Conservation (phyloP, 2,329 filamentous ascomycete genomes). For the Phialophora macrospora region DNA sequence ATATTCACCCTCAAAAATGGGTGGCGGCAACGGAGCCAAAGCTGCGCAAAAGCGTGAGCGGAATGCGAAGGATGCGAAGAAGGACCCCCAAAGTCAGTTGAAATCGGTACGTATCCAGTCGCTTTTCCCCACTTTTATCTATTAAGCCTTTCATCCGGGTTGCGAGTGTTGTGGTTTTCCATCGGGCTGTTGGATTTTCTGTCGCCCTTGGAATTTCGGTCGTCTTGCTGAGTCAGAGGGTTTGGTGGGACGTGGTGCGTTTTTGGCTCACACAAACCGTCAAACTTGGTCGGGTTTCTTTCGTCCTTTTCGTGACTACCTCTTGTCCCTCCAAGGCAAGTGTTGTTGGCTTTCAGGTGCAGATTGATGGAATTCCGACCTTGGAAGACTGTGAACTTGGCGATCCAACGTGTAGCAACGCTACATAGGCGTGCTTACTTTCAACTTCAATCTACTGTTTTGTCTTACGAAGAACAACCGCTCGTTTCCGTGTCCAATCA, state of each 20-base stretch:
- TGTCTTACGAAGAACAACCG: background rate
- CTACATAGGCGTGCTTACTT: background rate
- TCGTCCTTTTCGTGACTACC: background rate
- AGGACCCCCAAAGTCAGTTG: conserved; percentile 66
- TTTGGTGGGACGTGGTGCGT: background rate
- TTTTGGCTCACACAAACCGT: background rate
- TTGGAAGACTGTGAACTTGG: background rate
- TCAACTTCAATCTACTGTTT: background rate
- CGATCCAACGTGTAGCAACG: background rate
- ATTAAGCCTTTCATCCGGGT: background rate
- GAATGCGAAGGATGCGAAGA: conserved; percentile 66
- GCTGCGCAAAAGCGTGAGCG: conserved; percentile 75
- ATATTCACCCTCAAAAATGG: conserved; percentile 7
- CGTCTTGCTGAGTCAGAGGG: background rate
- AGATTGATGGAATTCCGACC: no score
- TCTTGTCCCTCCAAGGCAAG: background rate
- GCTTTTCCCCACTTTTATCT: conserved; percentile 1
- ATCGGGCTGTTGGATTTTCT: background rate
- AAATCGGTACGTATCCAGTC: conserved; percentile 61
- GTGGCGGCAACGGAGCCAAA: conserved; percentile 59
- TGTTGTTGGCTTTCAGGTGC: background rate
- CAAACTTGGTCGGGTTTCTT: background rate
- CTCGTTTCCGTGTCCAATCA: background rate
- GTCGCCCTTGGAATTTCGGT: background rate
- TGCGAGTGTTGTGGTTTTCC: background rate